Evolutionary conservation across 1,284 basidiomycete species (phyloP).

Genomic region (Cerioporus squamosus): DNA sequence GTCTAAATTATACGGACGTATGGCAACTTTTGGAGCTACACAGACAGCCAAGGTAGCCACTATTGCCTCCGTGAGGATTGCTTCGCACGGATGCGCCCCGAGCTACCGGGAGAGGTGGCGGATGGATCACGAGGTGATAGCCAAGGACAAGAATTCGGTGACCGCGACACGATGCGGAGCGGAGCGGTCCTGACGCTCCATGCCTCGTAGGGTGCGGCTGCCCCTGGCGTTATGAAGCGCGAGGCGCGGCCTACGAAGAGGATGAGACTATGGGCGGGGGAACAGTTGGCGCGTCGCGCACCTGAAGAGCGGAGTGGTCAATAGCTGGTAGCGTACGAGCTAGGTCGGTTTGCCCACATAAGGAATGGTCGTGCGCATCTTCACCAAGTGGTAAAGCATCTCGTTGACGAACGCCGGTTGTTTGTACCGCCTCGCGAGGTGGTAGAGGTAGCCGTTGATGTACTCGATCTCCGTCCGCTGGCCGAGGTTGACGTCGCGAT

Average conservation of each 20-base stretch:
- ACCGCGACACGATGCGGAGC: no score
- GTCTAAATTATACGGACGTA: background rate
- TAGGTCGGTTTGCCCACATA: constrained; percentile 5
- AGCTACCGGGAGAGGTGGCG: no score
- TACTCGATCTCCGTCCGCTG: constrained; percentile 78
- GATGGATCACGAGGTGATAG: no score
- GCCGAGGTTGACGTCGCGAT: constrained; percentile 66
- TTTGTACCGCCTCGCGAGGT: constrained; percentile 64
- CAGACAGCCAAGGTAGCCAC: background rate
- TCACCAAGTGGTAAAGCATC: constrained; percentile 65
- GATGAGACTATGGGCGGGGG: background rate
- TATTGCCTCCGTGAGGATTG: background rate
- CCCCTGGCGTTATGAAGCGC: background rate
- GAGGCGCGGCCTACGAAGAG: background rate
- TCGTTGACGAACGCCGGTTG: constrained; percentile 63
- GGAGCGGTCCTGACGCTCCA: no score
- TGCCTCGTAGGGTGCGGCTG: no score
- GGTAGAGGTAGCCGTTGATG: constrained; percentile 86
- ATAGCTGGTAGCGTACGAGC: background rate
- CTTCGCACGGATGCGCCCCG: background rate
- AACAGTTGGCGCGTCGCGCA: background rate
- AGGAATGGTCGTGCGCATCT: constrained; percentile 46
- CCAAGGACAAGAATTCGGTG: no score
- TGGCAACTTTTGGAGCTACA: background rate
- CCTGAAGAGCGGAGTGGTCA: background rate